Evolutionary conservation across 805 yeast species (phyloP).

Genomic region (Alloascoidea hylecoeti): DNA sequence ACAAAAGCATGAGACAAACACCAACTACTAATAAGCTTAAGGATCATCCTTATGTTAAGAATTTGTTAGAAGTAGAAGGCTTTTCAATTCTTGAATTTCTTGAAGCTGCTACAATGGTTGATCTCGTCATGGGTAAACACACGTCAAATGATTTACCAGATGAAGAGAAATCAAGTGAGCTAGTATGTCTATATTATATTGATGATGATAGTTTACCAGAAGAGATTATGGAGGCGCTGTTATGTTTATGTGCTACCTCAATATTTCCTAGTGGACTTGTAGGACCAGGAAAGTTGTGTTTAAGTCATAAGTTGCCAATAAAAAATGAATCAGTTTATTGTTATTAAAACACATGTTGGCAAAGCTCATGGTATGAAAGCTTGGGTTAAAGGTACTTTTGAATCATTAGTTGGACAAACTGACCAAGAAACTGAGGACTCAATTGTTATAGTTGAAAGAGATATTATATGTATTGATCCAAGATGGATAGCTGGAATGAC

Average conservation of each 20-base stretch:
- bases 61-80: constrained; percentile 8
- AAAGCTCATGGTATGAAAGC: constrained; percentile 72
- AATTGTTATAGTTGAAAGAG: too few species aligned
- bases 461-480: too few species aligned
- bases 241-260: too few species aligned
- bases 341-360: constrained; percentile 51
- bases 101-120: constrained; percentile 10
- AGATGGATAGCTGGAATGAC: too few species aligned
- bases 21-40: too few species aligned
- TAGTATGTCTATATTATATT: constrained; percentile 51
- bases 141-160: constrained; percentile 8
- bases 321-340: constrained; percentile 46
- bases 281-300: too few species aligned
- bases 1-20: too few species aligned
- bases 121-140: constrained; percentile 7
- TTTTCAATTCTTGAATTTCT: constrained; percentile 8
- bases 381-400: constrained; percentile 53
- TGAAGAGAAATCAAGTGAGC: constrained; percentile 16
- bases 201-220: too few species aligned
- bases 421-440: too few species aligned
- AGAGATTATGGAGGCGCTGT: too few species aligned
- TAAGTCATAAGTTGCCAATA: too few species aligned
- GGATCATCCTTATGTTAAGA: constrained; percentile 12
- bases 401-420: constrained; percentile 25
- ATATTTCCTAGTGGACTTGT: too few species aligned